phyloP scores from a whole-genome alignment of 2,329 filamentous ascomycete species.

The Venturia carpophila region DNA sequence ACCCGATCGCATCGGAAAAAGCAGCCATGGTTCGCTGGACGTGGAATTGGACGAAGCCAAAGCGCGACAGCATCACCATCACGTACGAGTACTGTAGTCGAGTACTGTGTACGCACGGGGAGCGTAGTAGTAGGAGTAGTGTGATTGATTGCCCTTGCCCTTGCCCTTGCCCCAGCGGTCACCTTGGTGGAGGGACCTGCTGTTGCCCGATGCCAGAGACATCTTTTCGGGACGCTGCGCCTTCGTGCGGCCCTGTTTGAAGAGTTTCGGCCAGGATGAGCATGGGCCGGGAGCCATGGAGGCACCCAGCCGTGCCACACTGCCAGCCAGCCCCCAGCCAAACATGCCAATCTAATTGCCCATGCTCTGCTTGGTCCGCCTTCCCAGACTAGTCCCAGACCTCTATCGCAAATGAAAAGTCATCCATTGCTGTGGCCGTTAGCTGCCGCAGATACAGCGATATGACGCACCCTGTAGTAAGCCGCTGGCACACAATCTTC shows the following conservation, averaged over 20 bases:
- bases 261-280: slow-evolving; percentile 11
- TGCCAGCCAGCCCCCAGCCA: too few relatives aligned
- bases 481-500: not conserved
- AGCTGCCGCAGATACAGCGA: slow-evolving; percentile 3
- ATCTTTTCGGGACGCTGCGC: slow-evolving; percentile 1
- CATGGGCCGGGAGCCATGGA: too few relatives aligned
- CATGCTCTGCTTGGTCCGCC: slow-evolving; percentile 4
- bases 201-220: not conserved
- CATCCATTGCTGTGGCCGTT: not conserved
- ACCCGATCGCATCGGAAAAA: not conserved
- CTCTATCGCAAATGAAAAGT: not conserved
- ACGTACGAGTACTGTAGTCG: not conserved
- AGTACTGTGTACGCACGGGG: too few relatives aligned
- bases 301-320: too few relatives aligned
- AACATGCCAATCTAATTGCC: slow-evolving; percentile 7
- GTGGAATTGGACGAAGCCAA: not conserved
- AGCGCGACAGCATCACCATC: not conserved
- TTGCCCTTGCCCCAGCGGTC: not conserved
- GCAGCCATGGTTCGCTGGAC: not conserved
- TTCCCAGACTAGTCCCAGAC: not conserved
- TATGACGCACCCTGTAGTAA: not conserved
- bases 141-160: too few relatives aligned
- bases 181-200: not conserved
- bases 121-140: too few relatives aligned
- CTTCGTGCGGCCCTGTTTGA: slow-evolving; percentile 12